Base-by-base conservation (phyloP, 2,329 filamentous ascomycete species). In the Diplodia corticola region DNA sequence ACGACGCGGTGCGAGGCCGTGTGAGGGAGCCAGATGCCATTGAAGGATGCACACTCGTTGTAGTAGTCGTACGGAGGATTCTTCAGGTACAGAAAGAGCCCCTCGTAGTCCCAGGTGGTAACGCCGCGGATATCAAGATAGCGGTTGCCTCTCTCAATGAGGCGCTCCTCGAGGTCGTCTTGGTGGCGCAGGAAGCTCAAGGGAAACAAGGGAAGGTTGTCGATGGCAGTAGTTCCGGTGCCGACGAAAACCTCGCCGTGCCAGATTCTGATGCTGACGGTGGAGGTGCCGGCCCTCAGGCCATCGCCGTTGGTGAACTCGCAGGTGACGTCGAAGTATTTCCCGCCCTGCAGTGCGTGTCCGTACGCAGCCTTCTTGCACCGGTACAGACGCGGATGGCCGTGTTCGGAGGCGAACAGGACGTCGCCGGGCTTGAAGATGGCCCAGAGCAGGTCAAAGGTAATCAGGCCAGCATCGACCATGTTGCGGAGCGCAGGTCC, bases 271-370 rank as follows among this genome's bases (percentile, higher is more conserved):
- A 70, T 26, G 51, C 55, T 64, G 22, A 49, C 53, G 9, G 57
- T 53, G 1, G 66, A 26, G 17, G 48, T 61, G 6, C 75, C 75
- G 37, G 72, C 69, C 37, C 71, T 69, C 5, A 70, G 69, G 24
- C 77, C 76, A 63, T 79, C 76, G 55, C 74, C 77, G 61, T 74
- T 71, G n/a, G 76, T 74, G 35, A 69, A 76, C n/a, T 70, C 67
- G 35, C 73, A 68, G 6, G 67, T 55, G 5, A 78, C 60, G 3
- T 70, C 64, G 12, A 78, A 68, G 22, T 69, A 75, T 44, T 71
- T 72, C 4, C 71, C 71, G 3, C 64, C 40, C 5, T 68, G 65
- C 26, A 67, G 69, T 55, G 67, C 67, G 24, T 69, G 69, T 15
- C 71, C 66, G 65, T 77, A 77, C n/a, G 67, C 67, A 24, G 73